A percentile compares a stretch with the other conserved stretches of the same genome.
Evolutionary conservation across 2,329 filamentous ascomycete species (phyloP).

Genomic region (Alternaria ethzedia): DNA sequence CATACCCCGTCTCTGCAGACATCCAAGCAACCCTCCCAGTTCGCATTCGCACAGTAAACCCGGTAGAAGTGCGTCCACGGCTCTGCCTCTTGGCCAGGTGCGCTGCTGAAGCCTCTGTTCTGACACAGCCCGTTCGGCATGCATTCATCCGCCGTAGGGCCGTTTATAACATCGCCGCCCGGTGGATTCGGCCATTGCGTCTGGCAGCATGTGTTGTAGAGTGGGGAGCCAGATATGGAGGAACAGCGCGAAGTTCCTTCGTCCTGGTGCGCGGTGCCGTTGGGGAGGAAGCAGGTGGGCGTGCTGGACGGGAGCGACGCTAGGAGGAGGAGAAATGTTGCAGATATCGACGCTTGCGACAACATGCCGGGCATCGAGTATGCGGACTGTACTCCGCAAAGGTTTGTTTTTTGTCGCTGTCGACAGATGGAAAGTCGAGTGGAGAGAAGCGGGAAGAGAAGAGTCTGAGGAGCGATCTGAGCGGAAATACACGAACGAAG

Average conservation of each 20-base stretch:
- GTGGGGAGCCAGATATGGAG: background rate
- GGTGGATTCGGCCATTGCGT: conserved; percentile 11
- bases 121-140: conserved; percentile 21
- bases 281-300: conserved; percentile 8
- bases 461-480: background rate
- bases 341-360: background rate
- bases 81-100: background rate
- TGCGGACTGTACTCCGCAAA: background rate
- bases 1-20: conserved; percentile 12
- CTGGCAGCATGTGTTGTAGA: conserved; percentile 15
- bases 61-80: conserved; percentile 12
- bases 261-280: conserved; percentile 1
- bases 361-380: background rate
- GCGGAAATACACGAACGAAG: background rate
- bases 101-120: conserved; percentile 7
- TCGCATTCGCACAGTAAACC: conserved; percentile 12
- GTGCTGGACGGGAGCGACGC: background rate
- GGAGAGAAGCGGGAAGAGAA: background rate
- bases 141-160: conserved; percentile 15
- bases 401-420: background rate
- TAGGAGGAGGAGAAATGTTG: background rate
- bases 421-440: background rate
- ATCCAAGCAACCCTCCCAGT: conserved; percentile 13
- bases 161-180: conserved; percentile 4
- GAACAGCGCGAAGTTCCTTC: conserved; percentile 5